These are phyloP conservation scores for Verticillium alfalfae DNA, from an alignment of 2,329 filamentous ascomycete species.

Conservation along the genomic window DNA sequence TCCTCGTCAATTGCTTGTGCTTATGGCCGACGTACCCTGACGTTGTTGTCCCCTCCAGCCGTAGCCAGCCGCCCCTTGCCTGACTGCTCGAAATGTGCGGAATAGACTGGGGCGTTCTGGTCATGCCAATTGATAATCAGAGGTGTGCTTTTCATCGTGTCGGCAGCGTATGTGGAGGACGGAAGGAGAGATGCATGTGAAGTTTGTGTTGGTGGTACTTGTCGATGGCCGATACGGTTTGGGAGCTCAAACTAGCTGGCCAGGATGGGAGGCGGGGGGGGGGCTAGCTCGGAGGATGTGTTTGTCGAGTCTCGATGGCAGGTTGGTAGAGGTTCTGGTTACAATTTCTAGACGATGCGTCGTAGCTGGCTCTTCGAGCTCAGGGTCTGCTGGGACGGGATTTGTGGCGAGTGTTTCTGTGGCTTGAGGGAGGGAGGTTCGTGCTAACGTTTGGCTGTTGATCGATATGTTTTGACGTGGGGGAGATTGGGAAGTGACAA, in stretches of 20 bases:
- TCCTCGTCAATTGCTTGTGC: not conserved
- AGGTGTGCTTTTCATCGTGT: slow-evolving; percentile 87
- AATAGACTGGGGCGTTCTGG: slow-evolving; percentile 94
- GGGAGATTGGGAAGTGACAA: not conserved
- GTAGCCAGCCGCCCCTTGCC: slow-evolving; percentile 91
- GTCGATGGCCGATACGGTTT: not conserved
- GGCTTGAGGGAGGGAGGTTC: not conserved
- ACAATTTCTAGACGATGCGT: not conserved
- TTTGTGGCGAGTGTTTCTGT: not conserved
- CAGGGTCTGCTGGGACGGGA: not conserved
- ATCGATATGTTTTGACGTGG: slow-evolving; percentile 5
- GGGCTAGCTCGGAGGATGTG: not conserved
- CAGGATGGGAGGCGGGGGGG: not conserved
- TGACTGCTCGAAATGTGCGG: slow-evolving; percentile 89
- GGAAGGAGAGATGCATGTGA: slow-evolving; percentile 2
- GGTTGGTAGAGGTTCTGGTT: not conserved
- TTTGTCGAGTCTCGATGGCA: not conserved
- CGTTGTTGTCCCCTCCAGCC: slow-evolving; percentile 92
- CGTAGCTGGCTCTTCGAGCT: not conserved
- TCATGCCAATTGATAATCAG: slow-evolving; percentile 99
- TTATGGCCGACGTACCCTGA: slow-evolving; percentile 58
- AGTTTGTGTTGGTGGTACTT: not conserved
- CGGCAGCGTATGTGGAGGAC: slow-evolving; percentile 15
- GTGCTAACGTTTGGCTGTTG: slow-evolving; percentile 7
- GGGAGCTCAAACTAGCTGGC: not conserved